A percentile compares a stretch with the other conserved stretches of the same genome.
Conservation (phyloP, 1,284 basidiomycete species). For the Anthracocystis setariae region DNA sequence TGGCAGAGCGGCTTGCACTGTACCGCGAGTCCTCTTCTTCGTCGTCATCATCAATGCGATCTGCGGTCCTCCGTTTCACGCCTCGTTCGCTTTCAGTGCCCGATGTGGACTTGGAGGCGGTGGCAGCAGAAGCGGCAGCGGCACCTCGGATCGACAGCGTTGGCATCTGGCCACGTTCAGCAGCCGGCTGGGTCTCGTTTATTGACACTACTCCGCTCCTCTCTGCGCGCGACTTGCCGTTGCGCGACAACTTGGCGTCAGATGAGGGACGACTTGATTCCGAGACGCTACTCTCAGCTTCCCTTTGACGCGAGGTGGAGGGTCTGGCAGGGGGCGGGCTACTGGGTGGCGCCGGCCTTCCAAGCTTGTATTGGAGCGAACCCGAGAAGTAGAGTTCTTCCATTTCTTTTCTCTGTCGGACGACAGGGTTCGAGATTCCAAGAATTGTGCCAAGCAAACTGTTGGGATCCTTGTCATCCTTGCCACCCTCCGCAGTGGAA, state of each 20-base stretch:
- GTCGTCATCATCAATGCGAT: slow-evolving; percentile 10
- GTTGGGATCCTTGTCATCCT: slow-evolving; percentile 70
- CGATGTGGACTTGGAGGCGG: slow-evolving; percentile 1
- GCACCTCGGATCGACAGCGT: slow-evolving; percentile 34
- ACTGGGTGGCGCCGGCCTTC: slow-evolving; percentile 37
- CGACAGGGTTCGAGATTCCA: slow-evolving; percentile 82
- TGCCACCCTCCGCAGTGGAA: slow-evolving; percentile 31
- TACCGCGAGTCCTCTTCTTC: slow-evolving; percentile 47
- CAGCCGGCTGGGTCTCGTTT: slow-evolving; percentile 10
- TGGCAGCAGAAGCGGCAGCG: slow-evolving; percentile 22
- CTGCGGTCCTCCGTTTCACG: slow-evolving; percentile 14
- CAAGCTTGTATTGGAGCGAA: slow-evolving; percentile 75
- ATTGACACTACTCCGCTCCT: slow-evolving; percentile 36
- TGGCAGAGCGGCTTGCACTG: slow-evolving; percentile 27
- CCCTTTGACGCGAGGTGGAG: slow-evolving; percentile 7
- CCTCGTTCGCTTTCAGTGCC: slow-evolving; percentile 2
- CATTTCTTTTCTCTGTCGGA: slow-evolving; percentile 71
- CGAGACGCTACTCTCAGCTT: slow-evolving; percentile 4
- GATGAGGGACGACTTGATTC: slow-evolving; percentile 1
- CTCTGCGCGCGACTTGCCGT: slow-evolving; percentile 9
- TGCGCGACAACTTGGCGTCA: not conserved
- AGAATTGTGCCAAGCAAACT: slow-evolving; percentile 83
- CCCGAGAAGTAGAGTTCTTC: slow-evolving; percentile 77
- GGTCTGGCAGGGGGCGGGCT: slow-evolving; percentile 43
- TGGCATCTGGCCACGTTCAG: slow-evolving; percentile 21